Evolutionary conservation across 257 asterid genomes (phyloP).

Genomic region (Osmanthus fragrans): DNA sequence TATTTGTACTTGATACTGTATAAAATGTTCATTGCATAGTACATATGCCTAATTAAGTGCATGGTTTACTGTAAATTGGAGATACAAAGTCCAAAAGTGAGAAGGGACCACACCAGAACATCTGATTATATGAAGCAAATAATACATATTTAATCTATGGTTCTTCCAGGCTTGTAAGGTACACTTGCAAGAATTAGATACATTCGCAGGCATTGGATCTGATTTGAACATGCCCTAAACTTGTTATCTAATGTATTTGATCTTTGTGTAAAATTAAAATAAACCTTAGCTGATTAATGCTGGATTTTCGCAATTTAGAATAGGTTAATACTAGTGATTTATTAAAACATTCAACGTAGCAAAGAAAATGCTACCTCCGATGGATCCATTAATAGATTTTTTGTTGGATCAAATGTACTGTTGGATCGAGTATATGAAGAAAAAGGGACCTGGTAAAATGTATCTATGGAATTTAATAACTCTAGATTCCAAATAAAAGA

Average conservation of each 20-base stretch:
- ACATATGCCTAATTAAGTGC: neutral
- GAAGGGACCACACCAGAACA: constrained; percentile 58
- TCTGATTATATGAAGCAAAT: neutral
- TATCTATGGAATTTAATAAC: neutral
- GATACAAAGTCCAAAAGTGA: constrained; percentile 26
- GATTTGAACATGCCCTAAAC: neutral
- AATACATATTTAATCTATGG: neutral
- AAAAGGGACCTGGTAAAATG: neutral
- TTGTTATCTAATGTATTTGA: neutral
- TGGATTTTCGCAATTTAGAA: neutral
- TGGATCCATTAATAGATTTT: no score
- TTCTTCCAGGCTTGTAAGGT: neutral
- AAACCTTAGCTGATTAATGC: neutral
- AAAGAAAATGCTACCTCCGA: neutral
- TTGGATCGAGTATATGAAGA: neutral
- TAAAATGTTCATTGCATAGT: neutral
- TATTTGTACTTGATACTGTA: constrained; percentile 26
- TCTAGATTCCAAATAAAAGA: neutral
- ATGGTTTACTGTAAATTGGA: constrained; percentile 11
- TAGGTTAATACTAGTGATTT: neutral
- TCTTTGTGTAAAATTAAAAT: neutral
- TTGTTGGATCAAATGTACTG: neutral
- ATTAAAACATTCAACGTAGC: neutral
- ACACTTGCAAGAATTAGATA: neutral
- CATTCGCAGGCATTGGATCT: neutral